Base-by-base conservation (phyloP, 129 eudicot genomes). In the Silybum marianum region DNA sequence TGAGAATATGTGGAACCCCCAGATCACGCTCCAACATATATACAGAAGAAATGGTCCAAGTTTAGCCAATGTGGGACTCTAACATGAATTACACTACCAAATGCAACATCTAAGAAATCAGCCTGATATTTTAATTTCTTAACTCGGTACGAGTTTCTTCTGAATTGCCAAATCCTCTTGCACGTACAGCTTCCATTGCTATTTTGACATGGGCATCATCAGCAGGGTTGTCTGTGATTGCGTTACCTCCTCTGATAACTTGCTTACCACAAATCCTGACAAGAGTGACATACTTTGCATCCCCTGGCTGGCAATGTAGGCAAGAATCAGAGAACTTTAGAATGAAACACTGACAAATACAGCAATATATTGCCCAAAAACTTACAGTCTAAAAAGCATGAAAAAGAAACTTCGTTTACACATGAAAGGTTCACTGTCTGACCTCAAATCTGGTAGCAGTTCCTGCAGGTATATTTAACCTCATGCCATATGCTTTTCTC, bases 401-500 rank as follows among this genome's bases (percentile, higher is more conserved):
- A n/a, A n/a, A n/a, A n/a, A n/a, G n/a, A n/a, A n/a, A n/a, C n/a
- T n/a, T n/a, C n/a, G n/a, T n/a, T n/a, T n/a, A n/a, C n/a, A n/a
- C n/a, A n/a, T n/a, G n/a, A n/a, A n/a, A n/a, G 67, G 21, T 73
- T 44, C 54, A 80, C 19, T 67, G 74, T 76, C 84, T 24, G 73
- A 95, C 99, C 98, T 95, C 98, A 87, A 95, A 95, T 76, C 98
- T 87, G 39, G 86, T 93, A 60, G 99, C 99, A 72, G 99, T 93
- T 74, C 99, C 99, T 18, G 98, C 98, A 0, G 99, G 95, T 88
- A 95, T 95, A 83, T 95, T 95, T 90, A 95, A 80, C 66, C 99
- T 87, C 99, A 91, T 95, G 80, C 93, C 99, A 84, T 91, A 89
- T 73, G 99, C 86, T 82, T 85, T 95, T 69, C 88, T 84, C 73